Percentiles rank a stretch among this genome's conserved stretches.
Evolutionary conservation across 2,329 filamentous ascomycete genomes (phyloP).

Genomic region (Hymenoscyphus fraxineus): DNA sequence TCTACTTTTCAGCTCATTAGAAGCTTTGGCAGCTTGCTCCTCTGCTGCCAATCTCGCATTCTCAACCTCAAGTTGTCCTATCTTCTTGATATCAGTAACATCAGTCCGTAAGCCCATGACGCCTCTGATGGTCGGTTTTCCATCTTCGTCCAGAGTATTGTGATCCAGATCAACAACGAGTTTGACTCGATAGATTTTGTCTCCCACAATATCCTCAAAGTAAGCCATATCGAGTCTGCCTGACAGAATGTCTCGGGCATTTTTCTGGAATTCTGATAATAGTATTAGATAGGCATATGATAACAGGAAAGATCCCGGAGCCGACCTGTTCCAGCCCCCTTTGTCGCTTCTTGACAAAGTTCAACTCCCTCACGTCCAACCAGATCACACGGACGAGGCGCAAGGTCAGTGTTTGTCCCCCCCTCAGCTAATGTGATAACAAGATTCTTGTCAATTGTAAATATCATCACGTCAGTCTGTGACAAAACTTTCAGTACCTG

Average conservation of each 20-base stretch:
- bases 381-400: not conserved
- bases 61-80: slow-evolving; percentile 23
- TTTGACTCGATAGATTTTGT: slow-evolving; percentile 21
- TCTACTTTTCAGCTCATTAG: slow-evolving; percentile 27
- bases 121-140: slow-evolving; percentile 23
- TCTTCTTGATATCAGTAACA: slow-evolving; percentile 26
- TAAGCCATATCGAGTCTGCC: slow-evolving; percentile 23
- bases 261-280: slow-evolving; percentile 20
- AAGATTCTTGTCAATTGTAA: slow-evolving; percentile 18
- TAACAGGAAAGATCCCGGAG: not conserved
- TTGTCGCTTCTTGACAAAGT: not conserved
- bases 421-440: not conserved
- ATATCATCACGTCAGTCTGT: slow-evolving; percentile 28
- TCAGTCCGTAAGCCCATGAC: slow-evolving; percentile 28
- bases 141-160: slow-evolving; percentile 18
- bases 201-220: slow-evolving; percentile 22
- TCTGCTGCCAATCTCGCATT: slow-evolving; percentile 24
- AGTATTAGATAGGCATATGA: not conserved
- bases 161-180: slow-evolving; percentile 27
- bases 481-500: slow-evolving; percentile 26
- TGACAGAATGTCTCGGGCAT: slow-evolving; percentile 19
- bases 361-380: not conserved
- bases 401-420: not conserved
- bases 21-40: slow-evolving; percentile 28
- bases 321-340: not conserved